Percentiles rank a stretch among this genome's conserved stretches.
Conservation (phyloP, 345 rosid species). For the Gossypium longicalyx region DNA sequence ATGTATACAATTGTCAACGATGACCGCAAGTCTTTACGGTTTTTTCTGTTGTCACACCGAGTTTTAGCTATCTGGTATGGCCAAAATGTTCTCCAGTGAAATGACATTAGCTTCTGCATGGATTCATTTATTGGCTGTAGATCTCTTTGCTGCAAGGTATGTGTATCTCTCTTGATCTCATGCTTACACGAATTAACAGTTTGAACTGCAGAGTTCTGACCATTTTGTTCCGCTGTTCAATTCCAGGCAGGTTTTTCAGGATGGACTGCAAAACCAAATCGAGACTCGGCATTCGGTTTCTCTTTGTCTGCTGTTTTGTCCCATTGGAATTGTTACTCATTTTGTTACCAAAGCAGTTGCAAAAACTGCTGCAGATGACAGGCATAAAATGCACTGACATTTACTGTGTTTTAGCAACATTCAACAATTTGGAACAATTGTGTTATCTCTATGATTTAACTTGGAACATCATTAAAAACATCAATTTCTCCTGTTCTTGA, state of each 20-base stretch:
- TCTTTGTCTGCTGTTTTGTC: conserved; percentile 84
- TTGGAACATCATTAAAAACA: conserved; percentile 8
- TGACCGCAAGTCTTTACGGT: neutral
- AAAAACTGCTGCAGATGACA: conserved; percentile 23
- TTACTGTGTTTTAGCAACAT: neutral
- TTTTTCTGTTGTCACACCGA: neutral
- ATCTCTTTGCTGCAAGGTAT: conserved; percentile 94
- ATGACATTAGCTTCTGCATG: conserved; percentile 90
- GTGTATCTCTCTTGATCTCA: neutral
- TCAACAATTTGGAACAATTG: neutral
- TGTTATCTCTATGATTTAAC: neutral
- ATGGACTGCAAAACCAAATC: conserved; percentile 64
- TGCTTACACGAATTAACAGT: neutral
- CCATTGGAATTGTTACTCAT: conserved; percentile 68
- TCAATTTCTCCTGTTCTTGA: neutral
- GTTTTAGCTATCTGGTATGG: conserved; percentile 67
- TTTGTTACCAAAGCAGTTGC: conserved; percentile 64
- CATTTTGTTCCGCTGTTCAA: neutral
- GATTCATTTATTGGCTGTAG: conserved; percentile 83
- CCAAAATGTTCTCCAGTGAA: conserved; percentile 83
- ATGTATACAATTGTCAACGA: neutral
- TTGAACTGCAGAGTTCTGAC: conserved; percentile 8
- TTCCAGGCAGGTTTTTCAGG: conserved; percentile 80
- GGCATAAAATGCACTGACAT: conserved; percentile 9
- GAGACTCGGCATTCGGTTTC: conserved; percentile 93